phyloP scores from a whole-genome alignment of 805 yeast genomes.

The Cyberlindnera misumaiensis region DNA sequence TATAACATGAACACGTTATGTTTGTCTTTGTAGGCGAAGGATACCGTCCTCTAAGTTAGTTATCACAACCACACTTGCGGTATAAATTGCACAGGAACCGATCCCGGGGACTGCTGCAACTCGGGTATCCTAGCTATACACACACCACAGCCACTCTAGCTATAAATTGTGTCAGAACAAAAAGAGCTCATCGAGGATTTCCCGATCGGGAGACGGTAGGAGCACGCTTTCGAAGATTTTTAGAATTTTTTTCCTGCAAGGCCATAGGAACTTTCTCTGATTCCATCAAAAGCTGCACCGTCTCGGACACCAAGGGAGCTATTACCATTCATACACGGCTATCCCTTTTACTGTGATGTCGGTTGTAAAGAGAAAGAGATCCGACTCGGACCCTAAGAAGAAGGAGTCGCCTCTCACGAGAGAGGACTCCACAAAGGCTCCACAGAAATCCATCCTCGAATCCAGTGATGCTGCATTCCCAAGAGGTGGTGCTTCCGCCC shows the following conservation, averaged over 20 bases:
- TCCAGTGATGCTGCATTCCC: constrained; percentile 56
- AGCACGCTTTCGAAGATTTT: constrained; percentile 10
- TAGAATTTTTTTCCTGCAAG: constrained; percentile 10
- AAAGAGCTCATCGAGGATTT: constrained; percentile 17
- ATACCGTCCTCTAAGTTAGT: no score
- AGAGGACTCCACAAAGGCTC: constrained; percentile 33
- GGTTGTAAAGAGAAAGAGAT: constrained; percentile 42
- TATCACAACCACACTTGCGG: no score
- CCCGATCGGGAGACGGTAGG: constrained; percentile 17
- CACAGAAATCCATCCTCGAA: constrained; percentile 29
- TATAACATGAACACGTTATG: no score
- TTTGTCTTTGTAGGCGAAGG: no score
- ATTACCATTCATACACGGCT: neutral
- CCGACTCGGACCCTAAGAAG: constrained; percentile 30
- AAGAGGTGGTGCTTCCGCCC: constrained; percentile 87
- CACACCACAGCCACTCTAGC: neutral
- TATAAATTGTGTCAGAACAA: constrained; percentile 1
- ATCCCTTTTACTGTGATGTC: constrained; percentile 10
- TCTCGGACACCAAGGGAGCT: no score
- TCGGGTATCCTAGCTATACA: no score
- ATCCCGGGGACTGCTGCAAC: no score
- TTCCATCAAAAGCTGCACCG: no score
- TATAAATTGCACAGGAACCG: no score
- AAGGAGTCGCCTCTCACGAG: constrained; percentile 34
- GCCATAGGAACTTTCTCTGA: no score